Base-by-base conservation (phyloP, 805 yeast genomes). In the Kluyveromyces aestuarii region DNA sequence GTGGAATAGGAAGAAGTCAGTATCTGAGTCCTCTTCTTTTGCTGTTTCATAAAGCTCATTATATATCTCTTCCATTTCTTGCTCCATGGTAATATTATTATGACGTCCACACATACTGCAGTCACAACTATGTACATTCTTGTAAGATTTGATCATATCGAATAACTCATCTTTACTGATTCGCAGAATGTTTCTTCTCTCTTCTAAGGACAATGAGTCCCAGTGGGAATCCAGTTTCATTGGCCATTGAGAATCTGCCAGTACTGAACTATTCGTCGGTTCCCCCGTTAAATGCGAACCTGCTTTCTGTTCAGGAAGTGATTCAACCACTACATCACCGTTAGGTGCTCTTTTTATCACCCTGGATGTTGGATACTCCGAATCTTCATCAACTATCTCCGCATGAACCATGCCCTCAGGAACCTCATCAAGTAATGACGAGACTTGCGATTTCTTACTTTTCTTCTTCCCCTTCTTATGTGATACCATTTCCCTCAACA, bases 71-170 rank as follows among this genome's bases (percentile, higher is more conserved):
- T 82, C 88, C 58, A 89, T 73, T 61, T 87, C 95, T 55, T 79
- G 81, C 59, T 85, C 93, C 53, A 87, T 76, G 14, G 87, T 79
- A 45, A 71, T 66, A 27, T 43, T 43, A 57, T 82, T 80, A 55
- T 84, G 82, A 42, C 86, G 76, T 2, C 90, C 91, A 68, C 96
- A 90, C 17, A 80, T 80, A 4, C 81, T 70, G 62, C 96, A 90
- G 50, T 79, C 74, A 62, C 96, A 89, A 13, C 62, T 63, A 49
- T 59, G 46, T 36, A 53, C 57, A 52, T 73, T 72, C 58, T 79
- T 82, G 58, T 80, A 80, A 50, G 75, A 80, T 51, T 75, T 77
- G 63, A 87, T 77, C 40, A 80, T 73, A 44, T 75, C 76, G 66
- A 85, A 72, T 1, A 89, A 80, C 39, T 86, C 81, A 43, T 78